phyloP scores from a whole-genome alignment of 768 basidiomycete species.

The Artomyces pyxidatus region DNA sequence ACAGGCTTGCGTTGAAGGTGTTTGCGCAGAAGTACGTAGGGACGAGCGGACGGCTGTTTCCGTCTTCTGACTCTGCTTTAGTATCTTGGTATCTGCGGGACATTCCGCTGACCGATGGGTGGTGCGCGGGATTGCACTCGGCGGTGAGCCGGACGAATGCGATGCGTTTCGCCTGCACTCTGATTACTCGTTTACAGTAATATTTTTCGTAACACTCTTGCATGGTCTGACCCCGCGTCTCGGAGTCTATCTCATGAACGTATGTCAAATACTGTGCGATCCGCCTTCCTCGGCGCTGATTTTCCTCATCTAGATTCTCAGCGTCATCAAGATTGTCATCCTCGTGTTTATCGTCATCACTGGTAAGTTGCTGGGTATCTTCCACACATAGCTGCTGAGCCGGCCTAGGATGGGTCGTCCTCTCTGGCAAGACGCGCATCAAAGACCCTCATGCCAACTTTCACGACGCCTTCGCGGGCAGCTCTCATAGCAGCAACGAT shows the following conservation, averaged over 20 bases:
- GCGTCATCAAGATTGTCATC: conserved; percentile 47
- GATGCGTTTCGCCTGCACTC: not conserved
- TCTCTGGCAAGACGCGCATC: conserved; percentile 50
- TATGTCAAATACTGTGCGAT: conserved; percentile 14
- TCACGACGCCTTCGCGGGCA: conserved; percentile 46
- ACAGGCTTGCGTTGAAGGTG: conserved; percentile 16
- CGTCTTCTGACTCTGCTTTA: conserved; percentile 13
- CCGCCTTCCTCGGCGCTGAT: not conserved
- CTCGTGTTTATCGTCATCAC: conserved; percentile 48
- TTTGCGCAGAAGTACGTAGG: conserved; percentile 21
- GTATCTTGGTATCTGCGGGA: conserved; percentile 42
- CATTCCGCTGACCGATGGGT: conserved; percentile 35
- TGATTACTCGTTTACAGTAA: conserved; percentile 27
- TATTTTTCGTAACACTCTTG: conserved; percentile 39
- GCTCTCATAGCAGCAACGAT: conserved; percentile 43
- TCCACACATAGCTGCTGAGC: no score
- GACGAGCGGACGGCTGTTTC: no score
- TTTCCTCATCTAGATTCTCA: conserved; percentile 29
- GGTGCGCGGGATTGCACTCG: conserved; percentile 51
- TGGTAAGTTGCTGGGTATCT: no score
- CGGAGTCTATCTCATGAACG: conserved; percentile 49
- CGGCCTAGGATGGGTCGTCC: conserved; percentile 57
- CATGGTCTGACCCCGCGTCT: conserved; percentile 43
- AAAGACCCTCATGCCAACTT: conserved; percentile 52
- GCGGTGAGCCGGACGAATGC: conserved; percentile 26